phyloP scores from a whole-genome alignment of 2,329 filamentous ascomycete species.

The Dendryphion nanum region DNA sequence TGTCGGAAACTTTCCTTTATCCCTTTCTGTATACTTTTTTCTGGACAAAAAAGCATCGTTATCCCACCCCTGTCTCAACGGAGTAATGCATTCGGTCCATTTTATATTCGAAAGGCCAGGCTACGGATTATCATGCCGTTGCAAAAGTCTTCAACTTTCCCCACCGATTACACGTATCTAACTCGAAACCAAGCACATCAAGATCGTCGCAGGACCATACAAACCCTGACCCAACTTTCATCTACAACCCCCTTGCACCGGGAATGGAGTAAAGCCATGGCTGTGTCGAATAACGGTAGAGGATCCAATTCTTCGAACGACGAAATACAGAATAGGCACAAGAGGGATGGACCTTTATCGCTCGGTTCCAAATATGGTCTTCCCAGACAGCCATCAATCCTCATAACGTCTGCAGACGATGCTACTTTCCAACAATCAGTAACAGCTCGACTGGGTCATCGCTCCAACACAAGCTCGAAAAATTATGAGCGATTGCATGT shows the following conservation, averaged over 20 bases:
- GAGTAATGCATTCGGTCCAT: not conserved
- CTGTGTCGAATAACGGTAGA: not conserved
- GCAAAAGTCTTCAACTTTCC: slow-evolving; percentile 3
- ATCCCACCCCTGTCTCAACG: not conserved
- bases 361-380: slow-evolving; percentile 4
- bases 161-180: not conserved
- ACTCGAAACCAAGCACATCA: slow-evolving; percentile 8
- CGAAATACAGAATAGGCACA: not conserved
- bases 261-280: slow-evolving; percentile 10
- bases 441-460: not conserved
- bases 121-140: slow-evolving; percentile 3
- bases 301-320: not conserved
- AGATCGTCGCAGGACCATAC: slow-evolving; percentile 24
- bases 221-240: slow-evolving; percentile 28
- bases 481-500: too few relatives aligned
- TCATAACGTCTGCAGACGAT: slow-evolving; percentile 5
- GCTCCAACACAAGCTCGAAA: not conserved
- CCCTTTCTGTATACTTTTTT: not conserved
- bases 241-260: slow-evolving; percentile 9
- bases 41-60: not conserved
- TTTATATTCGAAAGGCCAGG: not conserved
- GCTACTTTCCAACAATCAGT: slow-evolving; percentile 5
- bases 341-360: slow-evolving; percentile 9
- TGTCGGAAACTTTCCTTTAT: not conserved
- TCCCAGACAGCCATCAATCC: slow-evolving; percentile 1